These are phyloP conservation scores for Abortiporus biennis DNA, from an alignment of 1,284 basidiomycete species.

Conservation along the genomic window DNA sequence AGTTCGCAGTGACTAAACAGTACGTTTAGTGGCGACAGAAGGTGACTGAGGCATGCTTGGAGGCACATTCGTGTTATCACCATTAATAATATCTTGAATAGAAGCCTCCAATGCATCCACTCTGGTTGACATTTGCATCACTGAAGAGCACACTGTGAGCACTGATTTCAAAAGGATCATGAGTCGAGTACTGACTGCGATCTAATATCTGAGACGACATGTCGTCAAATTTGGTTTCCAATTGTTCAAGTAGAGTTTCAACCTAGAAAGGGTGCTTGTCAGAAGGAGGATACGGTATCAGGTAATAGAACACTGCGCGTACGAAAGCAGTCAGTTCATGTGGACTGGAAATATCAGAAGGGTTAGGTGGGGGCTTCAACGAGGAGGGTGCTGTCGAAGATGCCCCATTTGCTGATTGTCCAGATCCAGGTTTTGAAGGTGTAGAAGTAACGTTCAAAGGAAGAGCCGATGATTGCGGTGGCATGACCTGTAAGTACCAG, in stretches of 20 bases:
- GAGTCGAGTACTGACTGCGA: conserved; percentile 48
- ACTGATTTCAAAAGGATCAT: conserved; percentile 9
- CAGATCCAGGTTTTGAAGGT: conserved; percentile 17
- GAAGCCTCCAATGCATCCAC: conserved; percentile 78
- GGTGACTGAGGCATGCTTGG: conserved; percentile 26
- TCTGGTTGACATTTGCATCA: conserved; percentile 78
- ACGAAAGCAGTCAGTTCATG: conserved; percentile 83
- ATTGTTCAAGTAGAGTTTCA: conserved; percentile 69
- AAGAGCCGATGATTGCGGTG: conserved; percentile 3
- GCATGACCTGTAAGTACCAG: conserved; percentile 1
- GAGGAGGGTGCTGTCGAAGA: conserved; percentile 14
- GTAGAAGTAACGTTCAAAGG: conserved; percentile 8
- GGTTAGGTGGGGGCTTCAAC: conserved; percentile 15
- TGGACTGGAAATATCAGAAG: conserved; percentile 66
- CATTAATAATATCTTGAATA: conserved; percentile 80
- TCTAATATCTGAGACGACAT: conserved; percentile 81
- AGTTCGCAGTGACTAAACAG: too few species aligned
- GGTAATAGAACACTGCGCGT: conserved; percentile 30
- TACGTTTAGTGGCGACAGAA: conserved; percentile 18
- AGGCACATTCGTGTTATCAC: conserved; percentile 34
- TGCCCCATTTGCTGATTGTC: conserved; percentile 13
- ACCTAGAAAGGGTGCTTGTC: conserved; percentile 39
- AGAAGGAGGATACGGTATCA: not conserved
- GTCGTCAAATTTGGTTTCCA: conserved; percentile 76
- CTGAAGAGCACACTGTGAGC: conserved; percentile 29